Evolutionary conservation across 345 rosid species (phyloP), one percentile per base, ranked within the genome.

Genomic region (Moringa oleifera): DNA sequence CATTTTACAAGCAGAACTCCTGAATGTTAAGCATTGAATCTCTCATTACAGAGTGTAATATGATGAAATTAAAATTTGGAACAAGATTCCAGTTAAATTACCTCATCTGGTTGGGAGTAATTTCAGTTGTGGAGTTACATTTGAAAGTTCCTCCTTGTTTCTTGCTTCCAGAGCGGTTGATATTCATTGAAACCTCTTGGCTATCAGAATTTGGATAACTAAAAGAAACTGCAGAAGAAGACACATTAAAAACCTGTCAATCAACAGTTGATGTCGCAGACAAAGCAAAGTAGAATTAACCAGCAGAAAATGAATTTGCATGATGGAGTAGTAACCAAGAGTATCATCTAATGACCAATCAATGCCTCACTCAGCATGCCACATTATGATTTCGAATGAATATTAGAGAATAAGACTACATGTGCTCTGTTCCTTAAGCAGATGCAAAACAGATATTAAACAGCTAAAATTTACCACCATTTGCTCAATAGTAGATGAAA

Each of bases 1-100:
- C 97, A 95, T 88, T 71, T 95, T 95, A 67, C 99, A 88, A 25
- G 99, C 96, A 21, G 96, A 87, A 62, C 90, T 95, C 87, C 99
- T 94, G 81, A 53, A 73, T 41, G 59, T 53, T 25, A 57, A 50
- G n/a, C 31, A 20, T 20, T 50, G 11, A 11, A 61, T 33, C 51
- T n/a, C 18, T 57, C 55, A 63, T 37, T 5, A 20, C 18, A 12
- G 50, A 41, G 69, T 23, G 53, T 20, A 0, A 20, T 10, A 21
- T 57, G 55, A 23, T 0, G 25, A 53, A 36, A 46, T 31, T 59
- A 10, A 20, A 31, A 47, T 66, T 50, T 49, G 22, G 57, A 51
- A 11, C 15, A 19, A 59, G 53, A 36, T 59, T 50, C 33, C 52
- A 53, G 31, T 57, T 24, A 28, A 41, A 64, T 31, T 25, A 94